Conservation (phyloP, 208 protist species). For the Herpetomonas samuelpessoai region DNA sequence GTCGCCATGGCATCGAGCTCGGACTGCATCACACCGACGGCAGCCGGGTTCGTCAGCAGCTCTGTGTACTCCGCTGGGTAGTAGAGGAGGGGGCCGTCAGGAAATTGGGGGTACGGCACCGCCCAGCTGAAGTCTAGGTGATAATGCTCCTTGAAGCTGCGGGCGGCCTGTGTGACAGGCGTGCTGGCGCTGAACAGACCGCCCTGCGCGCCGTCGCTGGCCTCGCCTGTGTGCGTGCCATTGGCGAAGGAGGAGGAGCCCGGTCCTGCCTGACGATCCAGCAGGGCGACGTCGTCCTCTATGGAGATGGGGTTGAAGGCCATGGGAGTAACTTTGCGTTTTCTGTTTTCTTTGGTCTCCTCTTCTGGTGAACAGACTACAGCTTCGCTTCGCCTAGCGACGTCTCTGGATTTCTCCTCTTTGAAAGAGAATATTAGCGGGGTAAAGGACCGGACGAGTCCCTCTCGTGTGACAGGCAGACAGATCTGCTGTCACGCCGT, state of each 20-base stretch:
- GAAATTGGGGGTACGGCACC: slow-evolving; percentile 53
- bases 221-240: slow-evolving; percentile 11
- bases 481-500: too few relatives aligned
- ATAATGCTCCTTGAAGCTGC: slow-evolving; percentile 55
- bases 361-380: too few relatives aligned
- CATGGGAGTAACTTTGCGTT: slow-evolving; percentile 18
- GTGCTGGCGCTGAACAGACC: neutral
- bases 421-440: too few relatives aligned
- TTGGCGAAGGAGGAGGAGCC: slow-evolving; percentile 1
- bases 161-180: slow-evolving; percentile 35
- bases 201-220: neutral
- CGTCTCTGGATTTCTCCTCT: too few relatives aligned
- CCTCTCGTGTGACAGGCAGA: too few relatives aligned
- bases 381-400: too few relatives aligned
- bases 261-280: neutral
- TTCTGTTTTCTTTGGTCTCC: slow-evolving; percentile 11
- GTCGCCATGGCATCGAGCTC: slow-evolving; percentile 74
- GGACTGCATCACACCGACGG: slow-evolving; percentile 71
- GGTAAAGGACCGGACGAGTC: too few relatives aligned
- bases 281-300: slow-evolving; percentile 30
- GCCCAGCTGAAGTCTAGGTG: slow-evolving; percentile 69
- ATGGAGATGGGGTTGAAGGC: slow-evolving; percentile 74
- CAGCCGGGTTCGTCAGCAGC: slow-evolving; percentile 27
- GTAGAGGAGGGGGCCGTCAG: slow-evolving; percentile 60
- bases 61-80: slow-evolving; percentile 46